Evolutionary conservation across 495 filamentous ascomycete genomes (phyloP), one percentile per base, ranked within the genome.

Genomic region (Tuber melanosporum): DNA sequence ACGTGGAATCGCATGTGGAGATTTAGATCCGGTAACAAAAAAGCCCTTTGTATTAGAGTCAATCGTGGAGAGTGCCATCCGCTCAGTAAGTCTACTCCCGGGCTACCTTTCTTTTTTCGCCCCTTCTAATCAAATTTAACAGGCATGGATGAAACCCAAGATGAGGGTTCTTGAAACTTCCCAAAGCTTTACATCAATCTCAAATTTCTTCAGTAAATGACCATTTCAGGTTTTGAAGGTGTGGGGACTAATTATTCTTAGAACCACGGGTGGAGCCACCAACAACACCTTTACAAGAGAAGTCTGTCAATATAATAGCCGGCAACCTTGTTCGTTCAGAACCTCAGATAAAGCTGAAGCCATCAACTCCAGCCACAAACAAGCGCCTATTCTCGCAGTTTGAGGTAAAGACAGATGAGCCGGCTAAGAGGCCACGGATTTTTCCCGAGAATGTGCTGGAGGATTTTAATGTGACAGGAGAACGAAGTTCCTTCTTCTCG

Each of bases 1-100:
- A 3, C 85, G 87, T 77, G 90, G 90, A 7, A 91, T 99, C 75
- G 93, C 95, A n/a, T 83, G 78, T 19, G 95, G 95, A 39, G 92
- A 98, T 77, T 84, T 98, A 43, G 91, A 98, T 83, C 95, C 95
- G 22, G 94, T 93, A 76, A 96, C 93, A 22, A 98, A 97, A 84
- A 82, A 90, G 70, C 87, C 87, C 3, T 91, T 97, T 74, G 71
- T 86, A 44, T 71, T 89, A 79, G 43, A 82, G 76, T 4, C 81
- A 83, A 36, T 82, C 84, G 4, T 82, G 46, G 32, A 83, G 42
- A 81, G 12, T 69, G 39, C 71, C 47, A 10, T n/a, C 20, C 41
- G 43, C 41, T 86, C 83, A 76, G 86, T 82, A 86, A 84, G 82
- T 86, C 83, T 20, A 36, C 39, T 71, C n/a, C 46, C 69, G 5